Conservation (phyloP, 2,329 filamentous ascomycete genomes). For the Hysterium pulicare region DNA sequence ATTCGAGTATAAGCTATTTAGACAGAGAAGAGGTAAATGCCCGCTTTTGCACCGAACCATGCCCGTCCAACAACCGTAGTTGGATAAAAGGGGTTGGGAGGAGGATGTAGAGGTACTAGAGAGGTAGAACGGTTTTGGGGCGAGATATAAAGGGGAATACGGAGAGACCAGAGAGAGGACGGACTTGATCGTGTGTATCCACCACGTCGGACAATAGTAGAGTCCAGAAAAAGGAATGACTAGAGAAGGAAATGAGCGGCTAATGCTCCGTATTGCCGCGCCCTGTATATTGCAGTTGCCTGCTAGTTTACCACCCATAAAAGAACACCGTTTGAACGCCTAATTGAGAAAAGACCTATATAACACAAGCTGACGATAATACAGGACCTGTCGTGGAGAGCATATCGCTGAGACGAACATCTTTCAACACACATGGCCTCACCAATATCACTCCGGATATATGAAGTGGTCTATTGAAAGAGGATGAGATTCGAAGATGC, state of each 20-base stretch:
- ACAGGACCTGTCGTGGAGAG: slow-evolving; percentile 1
- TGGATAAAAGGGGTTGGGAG: background rate
- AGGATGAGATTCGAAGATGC: slow-evolving; percentile 17
- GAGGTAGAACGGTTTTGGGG: too few species aligned
- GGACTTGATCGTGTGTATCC: background rate
- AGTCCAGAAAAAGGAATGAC: background rate
- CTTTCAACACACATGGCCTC: background rate
- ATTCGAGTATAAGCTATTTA: background rate
- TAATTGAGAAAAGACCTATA: background rate
- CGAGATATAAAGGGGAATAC: too few species aligned
- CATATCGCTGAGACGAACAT: slow-evolving; percentile 2
- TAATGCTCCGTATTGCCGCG: background rate
- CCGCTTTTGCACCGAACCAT: background rate
- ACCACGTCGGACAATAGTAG: too few species aligned
- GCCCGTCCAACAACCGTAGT: background rate
- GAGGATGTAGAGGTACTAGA: too few species aligned
- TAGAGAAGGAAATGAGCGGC: background rate
- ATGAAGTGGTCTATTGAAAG: slow-evolving; percentile 6
- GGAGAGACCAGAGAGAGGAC: background rate
- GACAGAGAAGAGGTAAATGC: background rate
- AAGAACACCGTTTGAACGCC: background rate
- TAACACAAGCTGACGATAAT: slow-evolving; percentile 1
- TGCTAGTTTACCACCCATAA: background rate
- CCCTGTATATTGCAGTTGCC: background rate
- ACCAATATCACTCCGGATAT: background rate